Evolutionary conservation across 306 rosid genomes (phyloP).

Genomic region (apple (Malus domestica)): DNA sequence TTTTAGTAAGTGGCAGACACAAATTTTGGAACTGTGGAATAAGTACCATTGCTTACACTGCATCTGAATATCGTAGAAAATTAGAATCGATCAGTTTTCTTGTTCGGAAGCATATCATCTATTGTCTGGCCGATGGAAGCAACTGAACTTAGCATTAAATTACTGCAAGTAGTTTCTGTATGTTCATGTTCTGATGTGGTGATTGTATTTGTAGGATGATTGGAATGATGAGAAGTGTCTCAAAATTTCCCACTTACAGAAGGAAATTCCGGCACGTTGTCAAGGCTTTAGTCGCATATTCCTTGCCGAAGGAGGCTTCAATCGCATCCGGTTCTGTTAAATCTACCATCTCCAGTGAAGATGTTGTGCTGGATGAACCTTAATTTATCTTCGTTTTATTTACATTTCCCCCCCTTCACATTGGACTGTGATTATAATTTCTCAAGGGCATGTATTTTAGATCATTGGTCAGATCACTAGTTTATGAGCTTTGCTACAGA

Average conservation of each 20-base stretch:
- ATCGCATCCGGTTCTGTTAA: constrained; percentile 27
- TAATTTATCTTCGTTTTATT: background rate
- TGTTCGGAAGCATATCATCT: background rate
- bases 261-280: constrained; percentile 59
- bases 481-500: too few relatives aligned
- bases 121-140: background rate
- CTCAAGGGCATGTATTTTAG: background rate
- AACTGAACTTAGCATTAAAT: background rate
- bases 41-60: background rate
- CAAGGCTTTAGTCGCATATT: constrained; percentile 42
- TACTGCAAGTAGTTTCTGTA: background rate
- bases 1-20: background rate
- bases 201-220: constrained; percentile 50
- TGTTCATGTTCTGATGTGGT: constrained; percentile 10
- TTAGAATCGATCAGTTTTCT: background rate
- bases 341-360: constrained; percentile 36
- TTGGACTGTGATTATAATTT: background rate
- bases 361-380: constrained; percentile 29
- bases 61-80: background rate
- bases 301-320: constrained; percentile 22
- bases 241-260: constrained; percentile 72
- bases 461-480: background rate
- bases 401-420: background rate
- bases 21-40: background rate
- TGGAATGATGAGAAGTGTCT: constrained; percentile 58